phyloP scores from a whole-genome alignment of 1,284 basidiomycete species.

The Phaffia rhodozyma region DNA sequence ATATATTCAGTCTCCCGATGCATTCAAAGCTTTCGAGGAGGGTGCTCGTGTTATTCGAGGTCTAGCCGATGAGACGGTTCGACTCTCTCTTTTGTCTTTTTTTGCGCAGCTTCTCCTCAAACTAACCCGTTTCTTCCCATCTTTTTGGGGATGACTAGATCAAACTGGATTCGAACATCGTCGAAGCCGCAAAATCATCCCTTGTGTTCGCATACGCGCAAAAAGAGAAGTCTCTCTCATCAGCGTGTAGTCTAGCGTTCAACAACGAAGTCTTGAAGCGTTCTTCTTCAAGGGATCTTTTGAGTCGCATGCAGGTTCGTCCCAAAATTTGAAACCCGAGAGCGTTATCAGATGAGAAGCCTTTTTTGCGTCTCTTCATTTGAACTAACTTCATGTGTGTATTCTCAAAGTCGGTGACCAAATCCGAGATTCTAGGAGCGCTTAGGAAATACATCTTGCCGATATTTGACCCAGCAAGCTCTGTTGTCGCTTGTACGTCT shows the following conservation, averaged over 20 bases:
- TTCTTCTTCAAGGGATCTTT: slow-evolving; percentile 61
- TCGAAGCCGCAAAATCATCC: slow-evolving; percentile 86
- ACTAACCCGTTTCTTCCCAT: not conserved
- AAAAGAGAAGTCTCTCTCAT: slow-evolving; percentile 66
- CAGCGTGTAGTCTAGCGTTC: slow-evolving; percentile 70
- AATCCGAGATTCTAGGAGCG: slow-evolving; percentile 57
- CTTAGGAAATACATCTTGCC: slow-evolving; percentile 72
- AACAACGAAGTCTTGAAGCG: slow-evolving; percentile 72
- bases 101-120: not conserved
- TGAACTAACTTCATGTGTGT: not conserved
- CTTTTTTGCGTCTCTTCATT: not conserved
- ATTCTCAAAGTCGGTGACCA: slow-evolving; percentile 49
- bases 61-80: slow-evolving; percentile 63
- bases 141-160: slow-evolving; percentile 44
- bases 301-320: slow-evolving; percentile 53
- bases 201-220: slow-evolving; percentile 75
- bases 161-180: slow-evolving; percentile 62
- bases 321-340: not conserved
- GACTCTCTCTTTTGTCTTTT: slow-evolving; percentile 29
- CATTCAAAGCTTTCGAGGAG: slow-evolving; percentile 68
- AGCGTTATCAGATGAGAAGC: slow-evolving; percentile 21
- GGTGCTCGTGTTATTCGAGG: slow-evolving; percentile 62
- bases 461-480: slow-evolving; percentile 65
- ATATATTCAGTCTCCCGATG: slow-evolving; percentile 62
- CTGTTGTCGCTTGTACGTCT: slow-evolving; percentile 70